phyloP scores from a whole-genome alignment of 306 rosid species.

The cucumber (Cucumis sativus) region DNA sequence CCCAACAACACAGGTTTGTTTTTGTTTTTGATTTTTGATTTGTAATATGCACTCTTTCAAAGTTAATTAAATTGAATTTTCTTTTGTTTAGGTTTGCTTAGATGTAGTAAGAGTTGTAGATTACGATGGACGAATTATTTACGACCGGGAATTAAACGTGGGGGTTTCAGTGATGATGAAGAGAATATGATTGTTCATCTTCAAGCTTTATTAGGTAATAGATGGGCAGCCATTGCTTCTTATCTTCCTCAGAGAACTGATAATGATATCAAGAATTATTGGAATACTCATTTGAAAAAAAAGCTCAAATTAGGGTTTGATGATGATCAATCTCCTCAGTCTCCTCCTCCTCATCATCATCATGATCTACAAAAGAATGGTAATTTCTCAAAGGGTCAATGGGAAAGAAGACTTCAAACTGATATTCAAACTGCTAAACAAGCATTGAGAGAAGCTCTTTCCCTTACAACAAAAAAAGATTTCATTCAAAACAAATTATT shows the following conservation, averaged over 20 bases:
- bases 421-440: constrained; percentile 76
- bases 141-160: constrained; percentile 82
- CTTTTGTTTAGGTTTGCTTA: constrained; percentile 42
- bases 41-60: no score
- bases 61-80: no score
- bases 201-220: constrained; percentile 87
- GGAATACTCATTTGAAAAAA: constrained; percentile 41
- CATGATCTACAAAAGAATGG: background rate
- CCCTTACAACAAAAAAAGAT: constrained; percentile 28
- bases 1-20: constrained; percentile 53
- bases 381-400: constrained; percentile 49
- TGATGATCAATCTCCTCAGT: no score
- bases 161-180: constrained; percentile 67
- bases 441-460: constrained; percentile 73
- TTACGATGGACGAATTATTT: constrained; percentile 95
- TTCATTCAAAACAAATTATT: no score
- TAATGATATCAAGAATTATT: constrained; percentile 37
- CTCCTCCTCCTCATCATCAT: no score
- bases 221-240: constrained; percentile 48
- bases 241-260: constrained; percentile 42
- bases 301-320: constrained; percentile 10
- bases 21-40: background rate
- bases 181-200: constrained; percentile 85
- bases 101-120: constrained; percentile 95
- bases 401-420: constrained; percentile 91